Conservation (phyloP, 371 early-diverging fungal species). For the Lichtheimia ramosa region DNA sequence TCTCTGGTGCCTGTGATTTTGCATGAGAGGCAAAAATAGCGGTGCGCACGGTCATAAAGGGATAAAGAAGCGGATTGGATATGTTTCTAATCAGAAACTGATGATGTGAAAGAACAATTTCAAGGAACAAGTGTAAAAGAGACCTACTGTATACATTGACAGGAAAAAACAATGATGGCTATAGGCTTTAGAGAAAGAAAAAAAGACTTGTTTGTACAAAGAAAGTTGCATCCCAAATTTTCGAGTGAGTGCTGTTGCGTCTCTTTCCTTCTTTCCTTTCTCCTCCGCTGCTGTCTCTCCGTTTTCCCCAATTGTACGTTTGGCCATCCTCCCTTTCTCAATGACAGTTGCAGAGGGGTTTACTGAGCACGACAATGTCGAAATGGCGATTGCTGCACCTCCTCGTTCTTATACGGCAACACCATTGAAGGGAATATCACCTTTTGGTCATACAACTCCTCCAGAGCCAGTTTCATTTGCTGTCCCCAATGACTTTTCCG, state of each 20-base stretch:
- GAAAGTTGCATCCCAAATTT: too few species aligned
- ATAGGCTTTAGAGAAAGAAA: too few species aligned
- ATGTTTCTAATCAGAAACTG: too few species aligned
- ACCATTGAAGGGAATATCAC: conserved; percentile 34
- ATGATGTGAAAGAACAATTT: too few species aligned
- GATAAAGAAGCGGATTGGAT: too few species aligned
- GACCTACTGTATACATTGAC: too few species aligned
- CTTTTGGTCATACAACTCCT: conserved; percentile 16
- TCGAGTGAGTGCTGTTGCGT: background rate
- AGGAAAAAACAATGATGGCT: too few species aligned
- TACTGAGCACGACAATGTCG: conserved; percentile 19
- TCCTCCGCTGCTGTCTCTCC: background rate
- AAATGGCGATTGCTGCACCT: conserved; percentile 30
- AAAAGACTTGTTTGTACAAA: too few species aligned
- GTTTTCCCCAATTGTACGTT: background rate
- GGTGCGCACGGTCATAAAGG: too few species aligned
- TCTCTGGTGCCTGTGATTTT: too few species aligned
- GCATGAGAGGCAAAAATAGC: too few species aligned
- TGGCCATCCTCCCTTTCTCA: background rate
- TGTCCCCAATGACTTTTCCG: conserved; percentile 38
- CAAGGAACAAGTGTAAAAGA: too few species aligned
- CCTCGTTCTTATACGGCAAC: conserved; percentile 39
- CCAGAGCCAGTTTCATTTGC: conserved; percentile 19
- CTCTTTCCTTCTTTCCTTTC: background rate
- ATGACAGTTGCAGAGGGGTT: conserved; percentile 4